Percentiles rank a stretch among this genome's conserved stretches.
Evolutionary conservation across 495 filamentous ascomycete species (phyloP).

Genomic region (Xylaria flabelliformis): DNA sequence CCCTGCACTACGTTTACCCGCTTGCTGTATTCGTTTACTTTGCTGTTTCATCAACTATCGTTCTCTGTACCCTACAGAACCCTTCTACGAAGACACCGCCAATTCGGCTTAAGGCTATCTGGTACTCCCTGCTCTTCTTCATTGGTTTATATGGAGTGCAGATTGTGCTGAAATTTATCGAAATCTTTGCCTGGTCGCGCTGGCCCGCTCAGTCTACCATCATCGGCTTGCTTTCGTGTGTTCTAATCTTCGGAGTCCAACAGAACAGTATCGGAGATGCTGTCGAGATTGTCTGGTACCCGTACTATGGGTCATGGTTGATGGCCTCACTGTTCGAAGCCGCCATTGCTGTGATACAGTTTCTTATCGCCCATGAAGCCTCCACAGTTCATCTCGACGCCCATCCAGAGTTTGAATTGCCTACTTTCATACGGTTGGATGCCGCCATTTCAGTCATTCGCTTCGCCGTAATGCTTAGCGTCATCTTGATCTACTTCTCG

Average conservation of each 20-base stretch:
- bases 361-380: slow-evolving; percentile 37
- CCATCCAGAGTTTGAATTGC: slow-evolving; percentile 18
- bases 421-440: slow-evolving; percentile 43
- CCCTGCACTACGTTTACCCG: slow-evolving; percentile 63
- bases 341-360: slow-evolving; percentile 45
- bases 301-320: slow-evolving; percentile 63
- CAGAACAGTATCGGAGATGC: slow-evolving; percentile 57
- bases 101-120: slow-evolving; percentile 53
- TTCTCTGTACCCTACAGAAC: slow-evolving; percentile 63
- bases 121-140: slow-evolving; percentile 54
- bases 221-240: slow-evolving; percentile 60
- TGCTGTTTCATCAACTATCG: slow-evolving; percentile 54
- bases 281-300: slow-evolving; percentile 64
- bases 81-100: slow-evolving; percentile 45
- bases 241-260: slow-evolving; percentile 62
- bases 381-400: slow-evolving; percentile 18
- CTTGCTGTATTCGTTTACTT: slow-evolving; percentile 63
- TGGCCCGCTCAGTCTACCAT: slow-evolving; percentile 56
- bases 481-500: slow-evolving; percentile 44
- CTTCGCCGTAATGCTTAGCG: slow-evolving; percentile 40
- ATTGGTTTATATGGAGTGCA: slow-evolving; percentile 59
- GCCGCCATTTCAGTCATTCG: slow-evolving; percentile 42
- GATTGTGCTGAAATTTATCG: slow-evolving; percentile 48
- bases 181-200: slow-evolving; percentile 44
- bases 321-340: slow-evolving; percentile 59